Percentiles rank a stretch among this genome's conserved stretches.
Conservation (phyloP, 768 basidiomycete species). For the Russula foetens region DNA sequence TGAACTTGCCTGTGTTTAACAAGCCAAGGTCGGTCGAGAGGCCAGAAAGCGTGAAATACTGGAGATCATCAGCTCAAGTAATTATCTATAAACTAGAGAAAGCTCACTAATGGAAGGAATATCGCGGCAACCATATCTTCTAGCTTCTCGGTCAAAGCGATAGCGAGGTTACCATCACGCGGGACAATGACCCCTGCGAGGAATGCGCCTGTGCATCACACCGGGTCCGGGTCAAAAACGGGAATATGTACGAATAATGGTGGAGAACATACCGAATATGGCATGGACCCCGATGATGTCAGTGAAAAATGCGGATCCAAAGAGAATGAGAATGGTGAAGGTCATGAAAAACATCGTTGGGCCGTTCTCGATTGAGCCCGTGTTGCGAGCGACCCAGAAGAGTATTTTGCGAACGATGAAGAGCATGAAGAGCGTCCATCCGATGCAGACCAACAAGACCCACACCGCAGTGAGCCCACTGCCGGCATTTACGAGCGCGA, state of each 20-base stretch:
- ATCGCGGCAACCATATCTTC: conserved; percentile 92
- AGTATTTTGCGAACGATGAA: conserved; percentile 56
- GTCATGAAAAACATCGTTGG: conserved; percentile 92
- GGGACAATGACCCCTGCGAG: conserved; percentile 77
- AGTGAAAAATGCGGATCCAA: conserved; percentile 87
- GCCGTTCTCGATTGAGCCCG: conserved; percentile 73
- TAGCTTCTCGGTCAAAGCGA: conserved; percentile 87
- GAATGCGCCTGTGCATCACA: conserved; percentile 55
- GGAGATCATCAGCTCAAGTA: background rate
- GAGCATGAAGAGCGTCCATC: conserved; percentile 70
- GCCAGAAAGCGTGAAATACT: conserved; percentile 93
- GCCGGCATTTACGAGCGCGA: conserved; percentile 86
- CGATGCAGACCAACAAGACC: conserved; percentile 73
- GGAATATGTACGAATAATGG: background rate
- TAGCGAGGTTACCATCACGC: conserved; percentile 78
- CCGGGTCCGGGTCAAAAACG: background rate
- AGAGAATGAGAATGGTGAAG: conserved; percentile 65
- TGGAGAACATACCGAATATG: conserved; percentile 60
- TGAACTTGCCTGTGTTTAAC: conserved; percentile 55
- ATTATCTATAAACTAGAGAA: background rate
- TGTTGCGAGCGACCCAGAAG: conserved; percentile 63
- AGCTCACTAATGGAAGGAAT: conserved; percentile 72
- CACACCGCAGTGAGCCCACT: conserved; percentile 79
- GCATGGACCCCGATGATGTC: conserved; percentile 89
- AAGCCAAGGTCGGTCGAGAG: conserved; percentile 83